Conservation (phyloP, 1,139 yeast species). For the Candida tropicalis region DNA sequence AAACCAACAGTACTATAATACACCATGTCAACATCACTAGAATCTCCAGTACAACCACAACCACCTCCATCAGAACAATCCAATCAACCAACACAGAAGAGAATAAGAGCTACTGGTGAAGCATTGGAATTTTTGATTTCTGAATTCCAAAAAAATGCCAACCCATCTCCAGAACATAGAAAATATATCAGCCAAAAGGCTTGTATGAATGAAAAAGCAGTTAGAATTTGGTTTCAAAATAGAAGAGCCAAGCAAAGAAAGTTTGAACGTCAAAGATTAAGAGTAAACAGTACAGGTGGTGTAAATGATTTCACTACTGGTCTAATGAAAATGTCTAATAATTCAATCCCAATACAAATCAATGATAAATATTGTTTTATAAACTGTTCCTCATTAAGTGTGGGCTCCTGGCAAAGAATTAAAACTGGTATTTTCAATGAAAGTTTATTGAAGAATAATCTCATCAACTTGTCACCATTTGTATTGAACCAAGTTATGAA, state of each 20-base stretch:
- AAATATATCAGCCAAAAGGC: conserved; percentile 73
- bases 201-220: conserved; percentile 89
- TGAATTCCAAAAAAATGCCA: conserved; percentile 74
- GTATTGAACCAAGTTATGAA: conserved; percentile 64
- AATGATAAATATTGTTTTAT: conserved; percentile 70
- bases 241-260: conserved; percentile 80
- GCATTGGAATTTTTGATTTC: conserved; percentile 67
- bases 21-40: background rate
- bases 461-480: conserved; percentile 67
- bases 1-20: background rate
- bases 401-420: conserved; percentile 79
- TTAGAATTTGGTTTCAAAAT: conserved; percentile 94
- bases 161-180: conserved; percentile 68
- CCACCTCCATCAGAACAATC: background rate
- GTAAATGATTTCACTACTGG: background rate
- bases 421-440: conserved; percentile 60
- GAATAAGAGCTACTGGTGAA: conserved; percentile 80
- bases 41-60: background rate
- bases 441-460: conserved; percentile 40
- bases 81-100: conserved; percentile 20
- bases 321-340: background rate
- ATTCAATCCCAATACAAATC: conserved; percentile 48
- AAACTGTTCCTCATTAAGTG: conserved; percentile 66
- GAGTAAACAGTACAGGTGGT: background rate
- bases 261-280: conserved; percentile 43